Evolutionary conservation across 1,139 yeast genomes (phyloP).

Genomic region (Saccharomyces pastorianus): DNA sequence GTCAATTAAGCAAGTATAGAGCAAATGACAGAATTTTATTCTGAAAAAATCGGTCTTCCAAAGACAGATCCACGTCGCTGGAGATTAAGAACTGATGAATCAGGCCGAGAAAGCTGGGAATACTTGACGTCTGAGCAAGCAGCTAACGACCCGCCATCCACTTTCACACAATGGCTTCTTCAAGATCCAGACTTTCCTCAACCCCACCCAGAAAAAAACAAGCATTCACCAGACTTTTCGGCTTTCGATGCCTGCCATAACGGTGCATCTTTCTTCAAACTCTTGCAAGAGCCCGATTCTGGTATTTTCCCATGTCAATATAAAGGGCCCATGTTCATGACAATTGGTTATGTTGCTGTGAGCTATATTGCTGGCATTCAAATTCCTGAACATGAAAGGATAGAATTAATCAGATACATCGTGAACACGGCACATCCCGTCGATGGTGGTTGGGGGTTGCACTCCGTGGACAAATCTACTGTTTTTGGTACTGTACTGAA

Average conservation of each 20-base stretch:
- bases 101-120: slow-evolving; percentile 81
- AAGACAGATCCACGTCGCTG: slow-evolving; percentile 65
- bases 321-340: slow-evolving; percentile 96
- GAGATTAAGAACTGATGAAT: slow-evolving; percentile 61
- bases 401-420: slow-evolving; percentile 72
- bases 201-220: slow-evolving; percentile 32
- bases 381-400: slow-evolving; percentile 56
- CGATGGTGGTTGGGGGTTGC: slow-evolving; percentile 99
- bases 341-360: slow-evolving; percentile 77
- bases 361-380: slow-evolving; percentile 61
- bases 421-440: slow-evolving; percentile 91
- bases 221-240: slow-evolving; percentile 29
- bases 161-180: slow-evolving; percentile 51
- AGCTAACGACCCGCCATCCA: slow-evolving; percentile 43
- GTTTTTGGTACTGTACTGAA: slow-evolving; percentile 91
- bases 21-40: slow-evolving; percentile 35
- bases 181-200: slow-evolving; percentile 39
- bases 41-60: slow-evolving; percentile 55
- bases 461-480: slow-evolving; percentile 83
- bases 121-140: slow-evolving; percentile 43
- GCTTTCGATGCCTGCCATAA: slow-evolving; percentile 62
- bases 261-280: slow-evolving; percentile 63
- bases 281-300: slow-evolving; percentile 60
- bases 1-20: neutral
- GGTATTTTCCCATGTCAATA: slow-evolving; percentile 91